These are phyloP conservation scores for Prunus yedoensis DNA, from an alignment of 331 rosid genomes.

Conservation along the genomic window DNA sequence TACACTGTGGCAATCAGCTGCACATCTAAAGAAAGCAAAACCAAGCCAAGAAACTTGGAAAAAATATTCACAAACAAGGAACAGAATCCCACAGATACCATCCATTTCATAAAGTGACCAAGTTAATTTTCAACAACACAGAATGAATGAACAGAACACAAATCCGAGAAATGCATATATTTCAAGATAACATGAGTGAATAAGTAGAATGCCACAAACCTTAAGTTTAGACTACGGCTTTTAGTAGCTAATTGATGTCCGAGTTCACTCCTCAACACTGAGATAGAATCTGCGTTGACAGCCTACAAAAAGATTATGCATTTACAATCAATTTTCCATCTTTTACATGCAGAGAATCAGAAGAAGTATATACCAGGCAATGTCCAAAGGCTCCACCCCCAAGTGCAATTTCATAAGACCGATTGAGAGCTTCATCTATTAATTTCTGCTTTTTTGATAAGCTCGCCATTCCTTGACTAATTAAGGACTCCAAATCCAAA, in stretches of 20 bases:
- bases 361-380: constrained; percentile 51
- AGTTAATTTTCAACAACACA: too few species aligned
- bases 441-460: constrained; percentile 58
- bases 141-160: neutral
- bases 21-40: neutral
- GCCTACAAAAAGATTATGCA: constrained; percentile 51
- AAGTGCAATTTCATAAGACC: constrained; percentile 61
- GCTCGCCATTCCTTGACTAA: constrained; percentile 58
- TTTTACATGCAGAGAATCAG: neutral
- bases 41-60: neutral
- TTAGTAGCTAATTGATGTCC: constrained; percentile 81
- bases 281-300: constrained; percentile 62
- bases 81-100: neutral
- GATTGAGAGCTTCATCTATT: constrained; percentile 55
- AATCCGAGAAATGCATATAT: neutral
- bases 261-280: constrained; percentile 76
- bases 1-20: neutral
- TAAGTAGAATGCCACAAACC: constrained; percentile 42
- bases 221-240: constrained; percentile 61
- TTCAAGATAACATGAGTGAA: constrained; percentile 1
- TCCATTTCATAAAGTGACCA: neutral
- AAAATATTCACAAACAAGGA: neutral
- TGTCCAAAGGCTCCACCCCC: constrained; percentile 65
- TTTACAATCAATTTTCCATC: neutral
- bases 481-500: constrained; percentile 59